phyloP scores from a whole-genome alignment of 306 rosid species.

The Citrullus mucosospermus region DNA sequence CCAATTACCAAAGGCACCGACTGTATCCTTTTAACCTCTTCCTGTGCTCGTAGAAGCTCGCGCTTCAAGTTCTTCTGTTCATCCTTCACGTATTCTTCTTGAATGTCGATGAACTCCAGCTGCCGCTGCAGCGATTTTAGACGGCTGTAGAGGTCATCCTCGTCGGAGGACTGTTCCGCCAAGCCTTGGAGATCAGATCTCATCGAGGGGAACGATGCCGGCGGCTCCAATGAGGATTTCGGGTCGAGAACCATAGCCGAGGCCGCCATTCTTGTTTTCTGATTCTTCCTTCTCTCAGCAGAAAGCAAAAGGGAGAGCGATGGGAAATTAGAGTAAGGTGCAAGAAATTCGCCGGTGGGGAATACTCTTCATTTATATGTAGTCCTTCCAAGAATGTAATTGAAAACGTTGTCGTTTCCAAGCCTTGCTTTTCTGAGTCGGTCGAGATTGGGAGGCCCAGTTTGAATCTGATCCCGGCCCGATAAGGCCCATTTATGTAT shows the following conservation, averaged over 20 bases:
- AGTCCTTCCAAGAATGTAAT: background rate
- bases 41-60: conserved; percentile 90
- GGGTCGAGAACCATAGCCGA: conserved; percentile 68
- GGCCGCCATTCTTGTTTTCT: conserved; percentile 44
- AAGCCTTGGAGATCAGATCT: conserved; percentile 43
- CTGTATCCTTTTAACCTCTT: conserved; percentile 93
- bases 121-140: conserved; percentile 70
- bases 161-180: conserved; percentile 36
- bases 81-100: conserved; percentile 87
- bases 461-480: background rate
- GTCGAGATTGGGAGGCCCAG: background rate
- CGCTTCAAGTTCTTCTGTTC: conserved; percentile 95
- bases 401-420: background rate
- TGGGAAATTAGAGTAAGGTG: conserved; percentile 3
- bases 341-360: conserved; percentile 4
- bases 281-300: background rate
- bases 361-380: background rate
- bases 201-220: conserved; percentile 38
- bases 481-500: background rate
- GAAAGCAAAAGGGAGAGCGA: background rate
- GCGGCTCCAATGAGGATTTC: conserved; percentile 52
- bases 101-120: conserved; percentile 80
- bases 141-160: conserved; percentile 79
- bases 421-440: background rate
- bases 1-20: conserved; percentile 96